Base-by-base conservation (phyloP, 345 rosid genomes). In the Salix viminalis region DNA sequence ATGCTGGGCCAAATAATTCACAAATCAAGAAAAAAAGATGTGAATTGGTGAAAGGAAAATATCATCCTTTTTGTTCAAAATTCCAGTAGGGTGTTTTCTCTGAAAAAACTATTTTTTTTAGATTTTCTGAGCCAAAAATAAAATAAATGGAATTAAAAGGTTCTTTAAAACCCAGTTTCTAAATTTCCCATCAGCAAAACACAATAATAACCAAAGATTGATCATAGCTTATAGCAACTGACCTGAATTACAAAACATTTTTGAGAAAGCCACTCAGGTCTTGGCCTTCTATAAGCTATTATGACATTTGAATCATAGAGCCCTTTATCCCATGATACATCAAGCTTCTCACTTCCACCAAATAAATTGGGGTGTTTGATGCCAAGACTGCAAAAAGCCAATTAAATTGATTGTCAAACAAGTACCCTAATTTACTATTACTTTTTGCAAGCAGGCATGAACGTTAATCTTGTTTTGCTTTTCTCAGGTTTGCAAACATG, bases 291-390 rank as follows among this genome's bases (percentile, higher is more conserved):
- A 73, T 86, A 95, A 82, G 97, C 97, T 67, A 93, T 80, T 62
- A 91, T 70, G n/a, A 91, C 81, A 82, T 91, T 95, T 56, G 97
- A 95, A 88, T 95, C 97, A 79, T 80, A 95, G 18, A 93, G 83
- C 56, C 97, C 99, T 78, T 93, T 95, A 79, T 95, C 92, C 99
- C 91, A 95, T 0, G 94, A 90, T 23, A 95, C 91, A 79, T 95
- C 99, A 21, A 95, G 97, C 91, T 93, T 95, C 85, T 95, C 99
- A 60, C 97, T 95, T 81, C 99, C 99, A 79, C 97, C 99, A 87
- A 93, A 95, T 80, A 95, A 84, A 86, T 95, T 93, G 12, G 99
- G 94, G 84, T 95, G 97, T 80, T 91, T 95, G 71, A 95, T 86
- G 81, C 94, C 91, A 70, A 95, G 91, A 81, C 99, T 95, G 88